phyloP scores from a whole-genome alignment of 2,329 filamentous ascomycete genomes.

The Grosmannia serpens region DNA sequence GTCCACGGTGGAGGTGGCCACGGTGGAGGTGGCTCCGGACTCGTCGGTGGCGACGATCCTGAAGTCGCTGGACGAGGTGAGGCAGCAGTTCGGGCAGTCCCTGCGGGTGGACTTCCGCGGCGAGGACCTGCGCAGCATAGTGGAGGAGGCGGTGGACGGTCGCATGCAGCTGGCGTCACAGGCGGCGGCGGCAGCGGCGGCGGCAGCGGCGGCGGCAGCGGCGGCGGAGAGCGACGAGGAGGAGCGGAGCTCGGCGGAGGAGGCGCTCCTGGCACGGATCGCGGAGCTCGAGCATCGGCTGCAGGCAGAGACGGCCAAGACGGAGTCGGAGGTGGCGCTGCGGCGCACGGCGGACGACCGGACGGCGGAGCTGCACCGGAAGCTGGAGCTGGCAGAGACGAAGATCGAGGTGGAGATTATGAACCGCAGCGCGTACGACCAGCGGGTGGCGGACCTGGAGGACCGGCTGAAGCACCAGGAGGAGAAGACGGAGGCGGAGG shows the following conservation, averaged over 20 bases:
- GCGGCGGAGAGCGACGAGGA: conserved; percentile 21
- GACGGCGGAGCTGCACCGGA: conserved; percentile 39
- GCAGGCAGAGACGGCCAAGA: conserved; percentile 32
- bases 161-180: conserved; percentile 41
- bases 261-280: conserved; percentile 49
- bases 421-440: conserved; percentile 45
- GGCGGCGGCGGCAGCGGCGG: conserved; percentile 4
- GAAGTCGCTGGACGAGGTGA: conserved; percentile 56
- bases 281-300: conserved; percentile 48
- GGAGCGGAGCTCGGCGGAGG: conserved; percentile 30
- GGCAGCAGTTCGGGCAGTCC: conserved; percentile 36
- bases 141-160: conserved; percentile 51
- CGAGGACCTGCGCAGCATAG: conserved; percentile 47
- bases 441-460: conserved; percentile 58
- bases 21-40: conserved; percentile 8
- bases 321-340: conserved; percentile 35
- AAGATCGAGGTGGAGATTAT: conserved; percentile 50
- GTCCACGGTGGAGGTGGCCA: too few species aligned
- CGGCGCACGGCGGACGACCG: conserved; percentile 42
- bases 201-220: too few species aligned
- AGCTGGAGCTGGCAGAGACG: conserved; percentile 45
- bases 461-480: conserved; percentile 55
- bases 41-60: conserved; percentile 41
- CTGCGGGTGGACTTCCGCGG: conserved; percentile 32
- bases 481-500: conserved; percentile 51